Evolutionary conservation across 441 rosid genomes (phyloP).

Genomic region (Erodium chrysanthum): DNA sequence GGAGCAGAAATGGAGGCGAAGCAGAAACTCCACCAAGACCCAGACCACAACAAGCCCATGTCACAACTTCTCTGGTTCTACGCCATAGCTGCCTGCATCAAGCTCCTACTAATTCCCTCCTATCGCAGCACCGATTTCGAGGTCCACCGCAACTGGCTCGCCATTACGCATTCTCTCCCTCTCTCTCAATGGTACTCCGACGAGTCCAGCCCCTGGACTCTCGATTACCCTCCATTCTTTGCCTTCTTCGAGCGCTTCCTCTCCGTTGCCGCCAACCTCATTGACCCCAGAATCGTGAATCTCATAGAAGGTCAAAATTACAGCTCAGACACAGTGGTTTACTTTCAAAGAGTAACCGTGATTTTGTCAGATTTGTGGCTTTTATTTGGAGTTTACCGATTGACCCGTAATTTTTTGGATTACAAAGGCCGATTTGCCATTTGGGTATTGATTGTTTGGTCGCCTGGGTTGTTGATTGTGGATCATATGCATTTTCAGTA

Average conservation of each 20-base stretch:
- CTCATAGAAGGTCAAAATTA: conserved; percentile 47
- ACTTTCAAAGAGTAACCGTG: conserved; percentile 62
- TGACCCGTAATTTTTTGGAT: conserved; percentile 30
- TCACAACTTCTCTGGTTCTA: conserved; percentile 48
- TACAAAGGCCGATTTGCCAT: conserved; percentile 32
- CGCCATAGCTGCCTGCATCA: conserved; percentile 44
- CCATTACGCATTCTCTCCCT: conserved; percentile 75
- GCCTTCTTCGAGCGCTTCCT: conserved; percentile 70
- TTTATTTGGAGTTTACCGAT: conserved; percentile 43
- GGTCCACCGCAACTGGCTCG: conserved; percentile 93
- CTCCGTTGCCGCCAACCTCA: conserved; percentile 46
- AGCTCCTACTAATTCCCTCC: conserved; percentile 70
- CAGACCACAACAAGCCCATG: not conserved
- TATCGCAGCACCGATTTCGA: conserved; percentile 83
- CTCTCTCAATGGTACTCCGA: conserved; percentile 70
- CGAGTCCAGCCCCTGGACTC: conserved; percentile 87
- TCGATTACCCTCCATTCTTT: conserved; percentile 92
- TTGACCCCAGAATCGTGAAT: conserved; percentile 61
- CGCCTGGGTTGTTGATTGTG: conserved; percentile 68
- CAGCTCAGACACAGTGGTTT: conserved; percentile 38
- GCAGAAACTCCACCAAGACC: not conserved
- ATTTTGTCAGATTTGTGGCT: conserved; percentile 64
- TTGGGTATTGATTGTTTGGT: conserved; percentile 66
- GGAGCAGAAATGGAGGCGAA: conserved; percentile 8
- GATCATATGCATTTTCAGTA: conserved; percentile 95